phyloP scores from a whole-genome alignment of 352 stramenopile species.

The Globisporangium solare region DNA sequence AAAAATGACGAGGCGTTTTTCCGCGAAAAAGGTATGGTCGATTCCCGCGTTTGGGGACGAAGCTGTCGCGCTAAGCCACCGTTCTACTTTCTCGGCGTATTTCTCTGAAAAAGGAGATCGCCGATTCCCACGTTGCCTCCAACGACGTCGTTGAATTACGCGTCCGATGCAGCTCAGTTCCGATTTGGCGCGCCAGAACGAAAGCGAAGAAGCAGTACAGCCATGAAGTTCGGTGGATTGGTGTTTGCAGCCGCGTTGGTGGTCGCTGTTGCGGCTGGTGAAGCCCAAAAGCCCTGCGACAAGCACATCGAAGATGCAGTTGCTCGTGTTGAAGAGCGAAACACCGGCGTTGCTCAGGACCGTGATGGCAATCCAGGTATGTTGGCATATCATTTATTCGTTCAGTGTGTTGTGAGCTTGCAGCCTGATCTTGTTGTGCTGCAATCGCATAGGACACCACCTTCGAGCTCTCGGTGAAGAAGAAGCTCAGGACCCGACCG shows the following conservation, averaged over 20 bases:
- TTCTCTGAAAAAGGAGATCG: too few relatives aligned
- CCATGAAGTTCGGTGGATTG: constrained; percentile 5
- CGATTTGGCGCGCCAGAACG: not conserved
- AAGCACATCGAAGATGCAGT: not conserved
- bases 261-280: constrained; percentile 1
- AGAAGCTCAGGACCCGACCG: constrained; percentile 1
- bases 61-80: not conserved
- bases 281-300: not conserved
- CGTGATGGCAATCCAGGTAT: not conserved
- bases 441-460: not conserved
- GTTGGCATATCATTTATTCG: not conserved
- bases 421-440: not conserved
- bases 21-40: too few relatives aligned
- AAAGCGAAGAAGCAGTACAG: constrained; percentile 1
- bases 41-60: not conserved
- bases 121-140: not conserved
- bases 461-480: constrained; percentile 1
- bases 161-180: not conserved
- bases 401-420: not conserved
- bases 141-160: not conserved
- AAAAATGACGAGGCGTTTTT: too few relatives aligned
- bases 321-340: not conserved
- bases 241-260: not conserved
- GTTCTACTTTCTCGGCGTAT: not conserved
- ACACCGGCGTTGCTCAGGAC: not conserved